A percentile compares a stretch with the other conserved stretches of the same genome.
Evolutionary conservation across 2,329 filamentous ascomycete species (phyloP).

Genomic region (Colletotrichum siamense): DNA sequence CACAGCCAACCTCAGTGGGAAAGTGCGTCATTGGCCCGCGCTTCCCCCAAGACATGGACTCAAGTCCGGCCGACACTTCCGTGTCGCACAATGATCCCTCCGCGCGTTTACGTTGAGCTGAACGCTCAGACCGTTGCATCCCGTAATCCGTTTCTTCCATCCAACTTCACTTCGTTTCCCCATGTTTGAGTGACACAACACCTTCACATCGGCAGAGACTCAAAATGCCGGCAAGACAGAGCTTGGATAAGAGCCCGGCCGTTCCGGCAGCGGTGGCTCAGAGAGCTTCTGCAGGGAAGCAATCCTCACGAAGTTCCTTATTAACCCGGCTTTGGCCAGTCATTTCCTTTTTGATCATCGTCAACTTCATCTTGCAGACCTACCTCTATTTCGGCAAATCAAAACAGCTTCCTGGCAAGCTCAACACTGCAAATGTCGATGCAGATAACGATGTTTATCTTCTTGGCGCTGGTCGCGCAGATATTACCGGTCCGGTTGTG

Average conservation of each 20-base stretch:
- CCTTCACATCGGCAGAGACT: neutral
- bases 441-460: slow-evolving; percentile 46
- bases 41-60: neutral
- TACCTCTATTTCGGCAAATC: neutral
- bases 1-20: neutral
- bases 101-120: neutral
- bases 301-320: slow-evolving; percentile 5
- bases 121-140: neutral
- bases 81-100: slow-evolving; percentile 4
- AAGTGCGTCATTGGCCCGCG: slow-evolving; percentile 12
- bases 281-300: neutral
- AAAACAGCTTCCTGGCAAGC: neutral
- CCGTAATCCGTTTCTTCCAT: neutral
- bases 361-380: neutral
- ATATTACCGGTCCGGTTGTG: slow-evolving; percentile 75
- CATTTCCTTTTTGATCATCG: neutral
- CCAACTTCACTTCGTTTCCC: neutral
- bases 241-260: slow-evolving; percentile 8
- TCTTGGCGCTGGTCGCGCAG: slow-evolving; percentile 57
- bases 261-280: neutral
- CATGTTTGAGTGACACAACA: slow-evolving; percentile 1
- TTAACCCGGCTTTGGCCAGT: neutral
- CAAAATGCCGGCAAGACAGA: slow-evolving; percentile 7
- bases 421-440: neutral
- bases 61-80: slow-evolving; percentile 5